Percentiles rank a stretch among this genome's conserved stretches.
phyloP scores from a whole-genome alignment of 805 yeast genomes.

The Teunomyces funiuensis region DNA sequence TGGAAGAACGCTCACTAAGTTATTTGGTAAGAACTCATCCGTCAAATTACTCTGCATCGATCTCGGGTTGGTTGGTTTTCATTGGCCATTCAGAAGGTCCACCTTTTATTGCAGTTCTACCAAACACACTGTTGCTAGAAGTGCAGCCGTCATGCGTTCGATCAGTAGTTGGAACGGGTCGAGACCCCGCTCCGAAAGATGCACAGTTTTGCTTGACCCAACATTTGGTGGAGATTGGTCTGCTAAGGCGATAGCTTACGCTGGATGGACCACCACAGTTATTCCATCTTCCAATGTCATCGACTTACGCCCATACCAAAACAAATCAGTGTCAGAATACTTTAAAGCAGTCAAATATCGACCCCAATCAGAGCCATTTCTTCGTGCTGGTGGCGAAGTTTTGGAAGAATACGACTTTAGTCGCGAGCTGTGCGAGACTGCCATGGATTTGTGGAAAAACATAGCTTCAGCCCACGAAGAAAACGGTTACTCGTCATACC shows the following conservation, averaged over 20 bases:
- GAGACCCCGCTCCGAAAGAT: slow-evolving; percentile 18
- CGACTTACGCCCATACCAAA: slow-evolving; percentile 36
- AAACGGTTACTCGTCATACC: slow-evolving; percentile 38
- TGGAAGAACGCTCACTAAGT: slow-evolving; percentile 18
- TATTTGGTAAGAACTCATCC: slow-evolving; percentile 31
- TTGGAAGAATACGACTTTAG: slow-evolving; percentile 32
- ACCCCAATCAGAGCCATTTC: slow-evolving; percentile 34
- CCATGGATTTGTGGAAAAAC: slow-evolving; percentile 36
- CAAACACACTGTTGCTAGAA: slow-evolving; percentile 39
- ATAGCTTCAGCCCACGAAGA: slow-evolving; percentile 36
- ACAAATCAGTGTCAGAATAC: slow-evolving; percentile 30
- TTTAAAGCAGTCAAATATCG: slow-evolving; percentile 43
- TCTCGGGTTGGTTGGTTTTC: slow-evolving; percentile 42
- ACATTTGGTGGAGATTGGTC: slow-evolving; percentile 29
- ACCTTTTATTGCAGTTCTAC: slow-evolving; percentile 39
- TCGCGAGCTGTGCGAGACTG: slow-evolving; percentile 26
- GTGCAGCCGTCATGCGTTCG: slow-evolving; percentile 39
- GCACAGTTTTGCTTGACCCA: slow-evolving; percentile 39
- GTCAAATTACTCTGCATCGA: slow-evolving; percentile 33
- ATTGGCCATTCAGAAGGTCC: slow-evolving; percentile 46
- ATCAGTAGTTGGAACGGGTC: slow-evolving; percentile 35
- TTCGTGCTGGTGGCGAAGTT: slow-evolving; percentile 32
- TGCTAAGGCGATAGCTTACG: slow-evolving; percentile 32
- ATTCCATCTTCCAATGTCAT: slow-evolving; percentile 42
- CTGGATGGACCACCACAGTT: slow-evolving; percentile 36